phyloP scores from a whole-genome alignment of 805 yeast species.

The Hanseniaspora hatyaiensis region DNA sequence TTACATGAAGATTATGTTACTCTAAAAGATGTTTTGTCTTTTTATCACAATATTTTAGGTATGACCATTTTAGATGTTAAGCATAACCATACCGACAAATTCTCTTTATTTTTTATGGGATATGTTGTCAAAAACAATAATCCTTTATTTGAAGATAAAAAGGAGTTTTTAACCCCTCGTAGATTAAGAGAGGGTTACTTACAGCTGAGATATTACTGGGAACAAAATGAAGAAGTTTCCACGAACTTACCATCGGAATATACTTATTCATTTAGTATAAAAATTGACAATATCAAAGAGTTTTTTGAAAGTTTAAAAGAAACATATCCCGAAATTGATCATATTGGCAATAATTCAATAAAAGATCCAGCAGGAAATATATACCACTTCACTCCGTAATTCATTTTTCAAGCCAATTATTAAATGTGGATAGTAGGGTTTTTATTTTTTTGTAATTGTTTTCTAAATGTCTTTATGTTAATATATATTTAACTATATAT shows the following conservation, averaged over 20 bases:
- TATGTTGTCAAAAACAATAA: slow-evolving; percentile 29
- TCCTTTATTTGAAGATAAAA: background rate
- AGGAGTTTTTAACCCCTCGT: background rate
- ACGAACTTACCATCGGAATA: background rate
- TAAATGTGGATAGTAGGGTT: too few species aligned
- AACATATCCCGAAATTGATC: background rate
- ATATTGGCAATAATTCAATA: background rate
- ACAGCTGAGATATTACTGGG: slow-evolving; percentile 5
- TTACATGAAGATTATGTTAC: too few species aligned
- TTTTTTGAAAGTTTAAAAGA: background rate
- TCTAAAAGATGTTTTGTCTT: slow-evolving; percentile 58
- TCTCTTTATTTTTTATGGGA: slow-evolving; percentile 76
- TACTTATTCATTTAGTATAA: background rate
- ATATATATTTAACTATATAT: background rate
- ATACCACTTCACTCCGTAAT: too few species aligned
- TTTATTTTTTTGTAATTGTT: background rate
- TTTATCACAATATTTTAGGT: slow-evolving; percentile 71
- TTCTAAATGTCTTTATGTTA: slow-evolving; percentile 14
- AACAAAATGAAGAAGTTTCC: background rate
- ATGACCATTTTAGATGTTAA: slow-evolving; percentile 54
- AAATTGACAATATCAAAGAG: background rate
- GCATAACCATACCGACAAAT: slow-evolving; percentile 56
- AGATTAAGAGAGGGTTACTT: slow-evolving; percentile 4
- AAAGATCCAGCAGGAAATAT: background rate
- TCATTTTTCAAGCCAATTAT: background rate